A percentile compares a stretch with the other conserved stretches of the same genome.
Conservation (phyloP, 306 rosid species). For the Acacia crassicarpa region DNA sequence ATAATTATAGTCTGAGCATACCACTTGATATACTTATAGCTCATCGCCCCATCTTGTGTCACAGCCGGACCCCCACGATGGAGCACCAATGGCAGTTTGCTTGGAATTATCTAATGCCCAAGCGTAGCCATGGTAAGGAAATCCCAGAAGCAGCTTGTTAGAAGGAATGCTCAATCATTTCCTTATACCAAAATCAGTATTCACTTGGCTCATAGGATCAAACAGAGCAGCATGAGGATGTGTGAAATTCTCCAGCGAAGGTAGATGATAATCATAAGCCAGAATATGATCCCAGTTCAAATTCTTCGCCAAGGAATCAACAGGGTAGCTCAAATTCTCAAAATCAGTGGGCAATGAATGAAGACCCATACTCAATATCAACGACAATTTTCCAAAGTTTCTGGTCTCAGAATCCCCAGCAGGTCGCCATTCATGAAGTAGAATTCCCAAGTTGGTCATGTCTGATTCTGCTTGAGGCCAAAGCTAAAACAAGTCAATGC, state of each 20-base stretch:
- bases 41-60: slow-evolving; percentile 41
- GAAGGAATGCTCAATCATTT: slow-evolving; percentile 41
- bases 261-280: slow-evolving; percentile 37
- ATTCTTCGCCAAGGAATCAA: slow-evolving; percentile 39
- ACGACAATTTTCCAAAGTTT: slow-evolving; percentile 23
- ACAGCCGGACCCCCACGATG: slow-evolving; percentile 40
- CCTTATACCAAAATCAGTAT: slow-evolving; percentile 46
- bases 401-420: slow-evolving; percentile 41
- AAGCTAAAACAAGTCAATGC: slow-evolving; percentile 46
- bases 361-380: slow-evolving; percentile 49
- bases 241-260: slow-evolving; percentile 24
- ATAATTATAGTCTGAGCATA: too few relatives aligned
- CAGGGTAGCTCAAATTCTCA: slow-evolving; percentile 31
- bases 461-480: slow-evolving; percentile 22
- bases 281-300: slow-evolving; percentile 49
- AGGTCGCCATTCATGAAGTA: slow-evolving; percentile 50
- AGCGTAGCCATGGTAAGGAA: slow-evolving; percentile 56
- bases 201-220: slow-evolving; percentile 37
- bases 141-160: slow-evolving; percentile 41
- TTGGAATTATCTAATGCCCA: slow-evolving; percentile 40
- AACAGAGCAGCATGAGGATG: slow-evolving; percentile 48
- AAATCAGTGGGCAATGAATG: slow-evolving; percentile 22
- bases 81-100: slow-evolving; percentile 34
- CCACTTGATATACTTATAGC: slow-evolving; percentile 38
- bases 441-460: slow-evolving; percentile 37